A percentile compares a stretch with the other conserved stretches of the same genome.
Conservation (phyloP, 192 early-diverging fungal genomes). For the Coemansia sp. region DNA sequence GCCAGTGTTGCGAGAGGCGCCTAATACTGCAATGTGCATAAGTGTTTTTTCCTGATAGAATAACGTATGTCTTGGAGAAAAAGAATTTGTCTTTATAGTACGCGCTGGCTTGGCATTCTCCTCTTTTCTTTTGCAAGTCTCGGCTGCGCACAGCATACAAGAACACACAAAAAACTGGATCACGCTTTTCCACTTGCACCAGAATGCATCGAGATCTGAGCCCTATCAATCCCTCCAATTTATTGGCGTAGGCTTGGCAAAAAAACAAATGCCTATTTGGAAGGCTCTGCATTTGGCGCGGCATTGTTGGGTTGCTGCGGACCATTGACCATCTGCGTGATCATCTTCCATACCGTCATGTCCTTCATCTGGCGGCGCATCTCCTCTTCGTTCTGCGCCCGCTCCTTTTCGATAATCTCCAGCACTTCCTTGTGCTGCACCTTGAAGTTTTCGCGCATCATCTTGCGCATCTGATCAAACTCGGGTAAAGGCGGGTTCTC, state of each 20-base stretch:
- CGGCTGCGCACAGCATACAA: no score
- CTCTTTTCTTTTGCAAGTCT: no score
- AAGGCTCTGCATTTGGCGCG: not conserved
- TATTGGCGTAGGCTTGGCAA: not conserved
- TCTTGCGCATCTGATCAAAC: constrained; percentile 62
- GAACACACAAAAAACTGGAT: no score
- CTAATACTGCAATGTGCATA: constrained; percentile 35
- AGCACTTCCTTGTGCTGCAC: constrained; percentile 66
- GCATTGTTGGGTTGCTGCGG: constrained; percentile 4
- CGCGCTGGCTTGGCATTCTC: no score
- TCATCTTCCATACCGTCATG: constrained; percentile 87
- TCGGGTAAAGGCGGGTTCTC: constrained; percentile 66
- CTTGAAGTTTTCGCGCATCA: constrained; percentile 61
- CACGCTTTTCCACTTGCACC: no score
- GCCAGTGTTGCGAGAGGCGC: constrained; percentile 43
- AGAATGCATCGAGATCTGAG: no score
- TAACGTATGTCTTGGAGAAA: not conserved
- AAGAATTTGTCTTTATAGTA: not conserved
- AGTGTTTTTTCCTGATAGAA: not conserved
- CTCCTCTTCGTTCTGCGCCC: constrained; percentile 62
- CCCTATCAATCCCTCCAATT: no score
- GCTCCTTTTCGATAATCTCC: constrained; percentile 70
- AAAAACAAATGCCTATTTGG: not conserved
- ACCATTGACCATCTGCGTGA: constrained; percentile 45
- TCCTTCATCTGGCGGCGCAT: constrained; percentile 82